Evolutionary conservation across 2,329 filamentous ascomycete genomes (phyloP).

Genomic region (Cladosporium colombiae): DNA sequence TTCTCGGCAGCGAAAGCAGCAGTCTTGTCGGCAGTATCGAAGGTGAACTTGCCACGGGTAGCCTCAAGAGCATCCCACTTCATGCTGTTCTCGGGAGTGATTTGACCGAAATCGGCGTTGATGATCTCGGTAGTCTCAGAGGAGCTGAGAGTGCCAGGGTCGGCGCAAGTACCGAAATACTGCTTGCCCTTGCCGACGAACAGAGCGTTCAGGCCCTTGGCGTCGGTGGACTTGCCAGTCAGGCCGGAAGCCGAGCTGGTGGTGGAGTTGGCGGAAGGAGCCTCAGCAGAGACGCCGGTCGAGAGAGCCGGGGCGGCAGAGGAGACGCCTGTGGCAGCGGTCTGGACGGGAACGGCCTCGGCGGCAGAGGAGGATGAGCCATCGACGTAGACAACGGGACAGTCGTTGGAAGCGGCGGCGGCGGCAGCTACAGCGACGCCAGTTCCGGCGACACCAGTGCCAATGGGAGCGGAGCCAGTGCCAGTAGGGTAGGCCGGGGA

Average conservation of each 20-base stretch:
- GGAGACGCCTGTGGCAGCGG: conserved; percentile 3
- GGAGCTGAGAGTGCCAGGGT: conserved; percentile 54
- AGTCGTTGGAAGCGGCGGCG: neutral
- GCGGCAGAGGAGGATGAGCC: neutral
- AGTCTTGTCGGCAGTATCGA: conserved; percentile 58
- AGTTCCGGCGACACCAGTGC: neutral
- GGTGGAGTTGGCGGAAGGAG: neutral
- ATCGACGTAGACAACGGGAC: neutral
- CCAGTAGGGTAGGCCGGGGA: neutral
- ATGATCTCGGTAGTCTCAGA: conserved; percentile 58
- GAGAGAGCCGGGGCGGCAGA: neutral
- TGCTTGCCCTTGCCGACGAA: conserved; percentile 65
- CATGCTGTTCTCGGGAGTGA: conserved; percentile 68
- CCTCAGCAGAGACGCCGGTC: neutral
- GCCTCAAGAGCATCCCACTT: conserved; percentile 66
- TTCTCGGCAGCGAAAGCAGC: conserved; percentile 60
- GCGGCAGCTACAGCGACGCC: neutral
- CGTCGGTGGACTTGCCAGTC: conserved; percentile 16
- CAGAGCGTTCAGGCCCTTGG: conserved; percentile 53
- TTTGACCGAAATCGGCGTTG: conserved; percentile 61
- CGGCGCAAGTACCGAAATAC: conserved; percentile 60
- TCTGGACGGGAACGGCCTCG: neutral
- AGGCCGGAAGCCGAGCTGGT: conserved; percentile 3
- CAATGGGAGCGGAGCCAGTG: neutral
- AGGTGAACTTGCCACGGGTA: conserved; percentile 55